Conservation (phyloP, 345 rosid species). For the Microcos paniculata region DNA sequence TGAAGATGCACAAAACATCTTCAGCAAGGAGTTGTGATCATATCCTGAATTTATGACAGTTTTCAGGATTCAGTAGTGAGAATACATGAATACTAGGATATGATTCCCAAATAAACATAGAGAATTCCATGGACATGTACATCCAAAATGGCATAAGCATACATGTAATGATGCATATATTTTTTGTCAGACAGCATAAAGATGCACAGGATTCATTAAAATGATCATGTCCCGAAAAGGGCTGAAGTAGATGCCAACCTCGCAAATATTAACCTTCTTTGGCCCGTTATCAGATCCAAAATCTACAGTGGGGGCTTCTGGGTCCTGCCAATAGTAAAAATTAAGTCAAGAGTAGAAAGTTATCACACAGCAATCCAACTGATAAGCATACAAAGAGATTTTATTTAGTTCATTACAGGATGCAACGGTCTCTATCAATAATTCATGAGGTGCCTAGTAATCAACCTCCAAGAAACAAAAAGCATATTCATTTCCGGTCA, state of each 20-base stretch:
- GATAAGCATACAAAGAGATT: not conserved
- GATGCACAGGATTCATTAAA: not conserved
- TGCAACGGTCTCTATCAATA: not conserved
- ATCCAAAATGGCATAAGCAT: not conserved
- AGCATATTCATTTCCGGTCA: not conserved
- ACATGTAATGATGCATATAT: not conserved
- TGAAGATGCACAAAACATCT: not conserved
- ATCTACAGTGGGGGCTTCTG: constrained; percentile 50
- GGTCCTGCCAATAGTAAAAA: constrained; percentile 42
- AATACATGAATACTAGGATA: not conserved
- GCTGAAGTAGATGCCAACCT: constrained; percentile 53
- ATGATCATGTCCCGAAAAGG: constrained; percentile 5
- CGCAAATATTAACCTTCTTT: constrained; percentile 55
- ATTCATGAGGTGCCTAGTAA: not conserved
- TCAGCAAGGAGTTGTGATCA: not conserved
- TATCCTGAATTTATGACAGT: not conserved
- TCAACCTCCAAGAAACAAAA: constrained; percentile 5
- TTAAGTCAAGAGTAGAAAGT: constrained; percentile 18
- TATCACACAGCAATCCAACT: not conserved
- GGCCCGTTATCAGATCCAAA: constrained; percentile 69
- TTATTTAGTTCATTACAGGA: not conserved
- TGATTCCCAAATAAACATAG: not conserved
- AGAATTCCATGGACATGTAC: not conserved
- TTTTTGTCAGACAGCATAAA: too few relatives aligned
- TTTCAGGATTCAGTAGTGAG: not conserved